Evolutionary conservation across 1,284 basidiomycete genomes (phyloP).

Genomic region (Sanghuangporus baumii): DNA sequence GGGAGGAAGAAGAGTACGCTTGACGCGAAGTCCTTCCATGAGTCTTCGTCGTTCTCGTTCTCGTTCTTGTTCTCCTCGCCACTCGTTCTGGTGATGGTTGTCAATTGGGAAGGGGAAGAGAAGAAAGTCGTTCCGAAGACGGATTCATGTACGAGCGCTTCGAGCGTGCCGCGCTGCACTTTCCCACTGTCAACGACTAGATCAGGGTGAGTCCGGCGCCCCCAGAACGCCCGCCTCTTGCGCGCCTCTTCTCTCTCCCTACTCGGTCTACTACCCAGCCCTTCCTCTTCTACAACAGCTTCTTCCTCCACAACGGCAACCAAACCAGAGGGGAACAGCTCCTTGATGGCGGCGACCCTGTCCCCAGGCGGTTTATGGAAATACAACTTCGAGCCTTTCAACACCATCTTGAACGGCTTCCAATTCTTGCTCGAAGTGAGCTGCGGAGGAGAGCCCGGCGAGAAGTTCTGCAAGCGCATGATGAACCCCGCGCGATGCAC

Average conservation of each 20-base stretch:
- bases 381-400: constrained; percentile 76
- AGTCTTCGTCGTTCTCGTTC: not conserved
- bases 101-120: constrained; percentile 14
- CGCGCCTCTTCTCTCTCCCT: constrained; percentile 30
- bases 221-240: constrained; percentile 74
- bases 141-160: constrained; percentile 73
- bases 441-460: constrained; percentile 28
- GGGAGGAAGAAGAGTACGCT: constrained; percentile 57
- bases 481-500: constrained; percentile 69
- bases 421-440: constrained; percentile 53
- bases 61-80: not conserved
- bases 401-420: constrained; percentile 77
- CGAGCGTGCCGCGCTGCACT: constrained; percentile 61
- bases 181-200: constrained; percentile 40
- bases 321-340: constrained; percentile 62
- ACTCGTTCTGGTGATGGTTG: not conserved
- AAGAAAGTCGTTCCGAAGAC: constrained; percentile 70
- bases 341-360: constrained; percentile 53
- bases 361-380: constrained; percentile 79
- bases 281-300: constrained; percentile 31
- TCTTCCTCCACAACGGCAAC: constrained; percentile 50
- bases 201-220: constrained; percentile 67
- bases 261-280: constrained; percentile 24
- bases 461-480: constrained; percentile 57
- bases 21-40: constrained; percentile 58